These are phyloP conservation scores for Epichloe amarillans DNA, from an alignment of 2,329 filamentous ascomycete species.

Conservation along the genomic window DNA sequence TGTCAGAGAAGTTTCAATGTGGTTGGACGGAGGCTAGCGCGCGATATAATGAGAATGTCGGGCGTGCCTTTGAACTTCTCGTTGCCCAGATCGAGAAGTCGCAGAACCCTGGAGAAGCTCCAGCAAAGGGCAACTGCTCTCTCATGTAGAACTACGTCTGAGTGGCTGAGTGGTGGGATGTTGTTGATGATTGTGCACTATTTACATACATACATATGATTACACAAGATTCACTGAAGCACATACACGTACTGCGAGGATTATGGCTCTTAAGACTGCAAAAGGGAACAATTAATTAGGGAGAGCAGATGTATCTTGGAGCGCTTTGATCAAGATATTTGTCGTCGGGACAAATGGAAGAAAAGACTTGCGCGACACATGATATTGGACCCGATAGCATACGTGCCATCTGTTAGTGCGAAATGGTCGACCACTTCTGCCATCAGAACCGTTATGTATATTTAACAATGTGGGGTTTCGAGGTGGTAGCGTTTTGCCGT, in stretches of 20 bases:
- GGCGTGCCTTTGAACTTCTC: slow-evolving; percentile 84
- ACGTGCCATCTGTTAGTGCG: too few relatives aligned
- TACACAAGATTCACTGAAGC: neutral
- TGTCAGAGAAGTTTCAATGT: slow-evolving; percentile 79
- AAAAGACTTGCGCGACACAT: too few relatives aligned
- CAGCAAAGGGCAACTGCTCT: slow-evolving; percentile 65
- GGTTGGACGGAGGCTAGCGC: slow-evolving; percentile 93
- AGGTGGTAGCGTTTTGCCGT: neutral
- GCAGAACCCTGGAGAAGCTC: slow-evolving; percentile 76
- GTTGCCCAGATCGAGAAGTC: slow-evolving; percentile 91
- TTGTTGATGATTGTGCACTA: neutral
- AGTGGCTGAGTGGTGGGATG: neutral
- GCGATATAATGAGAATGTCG: slow-evolving; percentile 86
- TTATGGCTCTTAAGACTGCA: too few relatives aligned
- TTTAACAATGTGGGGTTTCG: too few relatives aligned
- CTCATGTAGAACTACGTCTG: slow-evolving; percentile 56
- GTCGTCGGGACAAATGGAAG: too few relatives aligned
- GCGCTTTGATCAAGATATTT: too few relatives aligned
- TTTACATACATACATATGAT: neutral
- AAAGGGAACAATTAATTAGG: too few relatives aligned
- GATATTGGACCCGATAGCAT: too few relatives aligned
- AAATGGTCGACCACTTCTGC: too few relatives aligned
- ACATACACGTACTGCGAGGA: neutral
- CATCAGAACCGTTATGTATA: too few relatives aligned
- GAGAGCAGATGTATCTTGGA: too few relatives aligned